These are phyloP conservation scores for Tulasnella sp. DNA, from an alignment of 768 basidiomycete genomes.

Conservation along the genomic window DNA sequence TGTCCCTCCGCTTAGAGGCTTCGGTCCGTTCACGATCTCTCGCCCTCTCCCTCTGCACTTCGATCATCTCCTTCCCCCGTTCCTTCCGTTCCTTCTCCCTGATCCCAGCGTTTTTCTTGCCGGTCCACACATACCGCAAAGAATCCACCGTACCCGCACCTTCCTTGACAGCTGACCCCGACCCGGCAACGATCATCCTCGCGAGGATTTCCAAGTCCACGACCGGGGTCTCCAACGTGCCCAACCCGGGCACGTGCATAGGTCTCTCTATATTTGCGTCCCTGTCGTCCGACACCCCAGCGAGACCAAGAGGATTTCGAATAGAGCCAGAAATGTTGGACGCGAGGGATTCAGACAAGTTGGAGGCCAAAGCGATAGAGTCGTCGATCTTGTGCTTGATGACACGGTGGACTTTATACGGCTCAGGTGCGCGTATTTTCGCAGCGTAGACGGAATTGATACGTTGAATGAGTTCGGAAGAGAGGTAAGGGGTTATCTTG, in stretches of 20 bases:
- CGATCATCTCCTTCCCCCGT: constrained; percentile 26
- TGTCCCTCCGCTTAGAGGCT: constrained; percentile 29
- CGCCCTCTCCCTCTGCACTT: neutral
- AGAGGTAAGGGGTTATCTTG: constrained; percentile 10
- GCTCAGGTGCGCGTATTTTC: constrained; percentile 41
- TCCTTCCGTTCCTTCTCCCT: constrained; percentile 29
- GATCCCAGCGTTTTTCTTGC: constrained; percentile 30
- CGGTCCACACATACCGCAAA: constrained; percentile 32
- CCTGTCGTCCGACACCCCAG: neutral
- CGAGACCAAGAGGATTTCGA: constrained; percentile 12
- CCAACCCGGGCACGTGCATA: constrained; percentile 20
- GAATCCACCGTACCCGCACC: constrained; percentile 4
- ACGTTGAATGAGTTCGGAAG: constrained; percentile 35
- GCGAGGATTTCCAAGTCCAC: constrained; percentile 49
- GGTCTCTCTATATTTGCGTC: neutral
- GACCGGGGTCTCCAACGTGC: constrained; percentile 35
- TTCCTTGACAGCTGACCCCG: neutral
- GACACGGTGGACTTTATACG: constrained; percentile 54
- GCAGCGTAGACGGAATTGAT: constrained; percentile 46
- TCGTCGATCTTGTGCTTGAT: constrained; percentile 55
- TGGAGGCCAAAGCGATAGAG: constrained; percentile 35
- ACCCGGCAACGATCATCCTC: constrained; percentile 33
- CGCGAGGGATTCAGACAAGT: constrained; percentile 3
- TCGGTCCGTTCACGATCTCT: neutral
- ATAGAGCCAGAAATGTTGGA: constrained; percentile 6